These are phyloP conservation scores for Trypanosoma congolense DNA, from an alignment of 208 protist species.

Conservation along the genomic window DNA sequence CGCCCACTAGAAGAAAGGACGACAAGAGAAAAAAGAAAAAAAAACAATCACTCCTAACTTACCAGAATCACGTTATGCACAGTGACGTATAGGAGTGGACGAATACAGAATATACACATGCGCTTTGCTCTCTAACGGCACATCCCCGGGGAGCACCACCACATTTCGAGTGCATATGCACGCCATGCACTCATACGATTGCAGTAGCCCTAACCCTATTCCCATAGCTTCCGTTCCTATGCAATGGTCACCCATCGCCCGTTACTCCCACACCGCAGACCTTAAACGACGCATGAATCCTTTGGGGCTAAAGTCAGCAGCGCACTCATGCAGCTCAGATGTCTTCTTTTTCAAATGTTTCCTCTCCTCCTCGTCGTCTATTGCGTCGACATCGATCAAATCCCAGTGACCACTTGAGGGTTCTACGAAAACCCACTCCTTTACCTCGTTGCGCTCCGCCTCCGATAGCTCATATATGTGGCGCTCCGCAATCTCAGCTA, in stretches of 20 bases:
- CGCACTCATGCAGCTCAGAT: not conserved
- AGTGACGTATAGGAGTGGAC: no score
- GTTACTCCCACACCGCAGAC: not conserved
- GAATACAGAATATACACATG: no score
- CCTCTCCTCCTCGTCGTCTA: not conserved
- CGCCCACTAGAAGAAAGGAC: no score
- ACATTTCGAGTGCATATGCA: no score
- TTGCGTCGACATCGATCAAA: not conserved
- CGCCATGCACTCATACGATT: no score
- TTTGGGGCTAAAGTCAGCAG: not conserved
- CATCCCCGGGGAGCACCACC: no score
- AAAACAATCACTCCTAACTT: no score
- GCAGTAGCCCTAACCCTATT: no score
- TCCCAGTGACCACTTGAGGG: conserved; percentile 14
- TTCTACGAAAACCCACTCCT: conserved; percentile 57
- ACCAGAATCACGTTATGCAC: no score
- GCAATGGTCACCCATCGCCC: not conserved
- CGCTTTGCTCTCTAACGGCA: no score
- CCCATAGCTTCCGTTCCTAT: no score
- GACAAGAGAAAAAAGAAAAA: no score
- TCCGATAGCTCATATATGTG: conserved; percentile 23
- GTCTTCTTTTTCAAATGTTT: not conserved
- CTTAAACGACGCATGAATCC: not conserved
- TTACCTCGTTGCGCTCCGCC: conserved; percentile 27
- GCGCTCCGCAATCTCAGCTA: conserved; percentile 25